phyloP scores from a whole-genome alignment of 495 filamentous ascomycete genomes.

The Tuber umbilicatum region DNA sequence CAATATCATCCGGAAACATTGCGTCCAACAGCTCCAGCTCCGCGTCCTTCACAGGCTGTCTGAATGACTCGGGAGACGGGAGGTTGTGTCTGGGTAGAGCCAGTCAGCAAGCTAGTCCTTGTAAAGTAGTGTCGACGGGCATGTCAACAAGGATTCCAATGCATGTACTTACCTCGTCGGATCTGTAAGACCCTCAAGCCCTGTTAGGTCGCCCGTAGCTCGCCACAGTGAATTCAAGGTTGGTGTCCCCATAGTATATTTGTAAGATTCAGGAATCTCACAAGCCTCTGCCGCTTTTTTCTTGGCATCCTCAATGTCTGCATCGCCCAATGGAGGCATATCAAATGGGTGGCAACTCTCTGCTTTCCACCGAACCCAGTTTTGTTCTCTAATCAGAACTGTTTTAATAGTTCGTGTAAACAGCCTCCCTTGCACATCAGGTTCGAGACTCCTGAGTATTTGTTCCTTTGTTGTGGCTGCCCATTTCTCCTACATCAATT shows the following conservation, averaged over 20 bases:
- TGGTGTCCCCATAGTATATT: conserved; percentile 62
- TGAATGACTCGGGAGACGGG: conserved; percentile 52
- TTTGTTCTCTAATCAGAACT: conserved; percentile 87
- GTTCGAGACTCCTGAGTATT: conserved; percentile 72
- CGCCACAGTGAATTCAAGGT: conserved; percentile 72
- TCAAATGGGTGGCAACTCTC: conserved; percentile 86
- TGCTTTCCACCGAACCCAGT: conserved; percentile 97
- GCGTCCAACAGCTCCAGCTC: conserved; percentile 72
- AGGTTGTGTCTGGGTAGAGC: conserved; percentile 45
- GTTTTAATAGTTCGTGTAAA: conserved; percentile 96
- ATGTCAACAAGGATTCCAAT: conserved; percentile 6
- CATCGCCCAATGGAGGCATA: conserved; percentile 58
- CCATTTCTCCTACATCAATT: conserved; percentile 58
- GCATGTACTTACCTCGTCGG: conserved; percentile 48
- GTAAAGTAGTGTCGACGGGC: neutral
- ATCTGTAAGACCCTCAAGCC: conserved; percentile 56
- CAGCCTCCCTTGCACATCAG: conserved; percentile 74
- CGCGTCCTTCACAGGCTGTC: conserved; percentile 44
- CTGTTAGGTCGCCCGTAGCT: conserved; percentile 46
- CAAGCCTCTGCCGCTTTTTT: conserved; percentile 57
- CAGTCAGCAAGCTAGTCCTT: neutral
- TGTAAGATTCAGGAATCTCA: conserved; percentile 58
- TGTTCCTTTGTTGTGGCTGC: conserved; percentile 60
- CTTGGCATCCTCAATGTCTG: conserved; percentile 61
- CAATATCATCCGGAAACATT: conserved; percentile 61